These are phyloP conservation scores for Flammula alnicola DNA, from an alignment of 1,284 basidiomycete species.

Conservation along the genomic window DNA sequence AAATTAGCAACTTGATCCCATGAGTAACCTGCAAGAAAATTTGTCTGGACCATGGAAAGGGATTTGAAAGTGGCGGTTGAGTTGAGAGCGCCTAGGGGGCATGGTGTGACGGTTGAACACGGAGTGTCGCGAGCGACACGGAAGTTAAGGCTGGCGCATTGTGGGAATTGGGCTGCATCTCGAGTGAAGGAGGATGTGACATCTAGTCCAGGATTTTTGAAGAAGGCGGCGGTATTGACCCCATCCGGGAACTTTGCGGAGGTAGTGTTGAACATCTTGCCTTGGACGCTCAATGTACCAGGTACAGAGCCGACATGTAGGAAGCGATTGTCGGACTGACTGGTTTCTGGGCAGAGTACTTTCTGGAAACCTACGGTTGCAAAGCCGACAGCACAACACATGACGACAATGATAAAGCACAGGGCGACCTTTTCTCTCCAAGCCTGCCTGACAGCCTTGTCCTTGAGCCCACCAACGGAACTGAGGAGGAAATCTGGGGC, in stretches of 20 bases:
- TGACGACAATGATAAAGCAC: constrained; percentile 81
- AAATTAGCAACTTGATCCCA: constrained; percentile 83
- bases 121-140: constrained; percentile 77
- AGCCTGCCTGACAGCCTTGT: constrained; percentile 81
- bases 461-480: constrained; percentile 81
- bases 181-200: constrained; percentile 87
- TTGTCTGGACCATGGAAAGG: constrained; percentile 69
- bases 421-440: constrained; percentile 98
- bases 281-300: constrained; percentile 79
- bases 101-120: constrained; percentile 63
- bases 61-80: constrained; percentile 58
- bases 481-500: constrained; percentile 82
- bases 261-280: constrained; percentile 80
- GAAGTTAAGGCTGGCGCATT: constrained; percentile 65
- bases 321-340: constrained; percentile 71
- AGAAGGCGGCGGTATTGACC: constrained; percentile 66
- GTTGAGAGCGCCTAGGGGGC: constrained; percentile 65
- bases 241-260: constrained; percentile 51
- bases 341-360: constrained; percentile 82
- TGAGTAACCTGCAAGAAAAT: constrained; percentile 78
- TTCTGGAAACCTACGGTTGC: constrained; percentile 94
- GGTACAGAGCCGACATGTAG: constrained; percentile 61
- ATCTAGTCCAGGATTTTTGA: constrained; percentile 79
- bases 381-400: constrained; percentile 89
- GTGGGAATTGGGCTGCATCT: constrained; percentile 60